Base-by-base conservation (phyloP, 1,139 yeast species). In the Debaryomycetaceae sp. region DNA sequence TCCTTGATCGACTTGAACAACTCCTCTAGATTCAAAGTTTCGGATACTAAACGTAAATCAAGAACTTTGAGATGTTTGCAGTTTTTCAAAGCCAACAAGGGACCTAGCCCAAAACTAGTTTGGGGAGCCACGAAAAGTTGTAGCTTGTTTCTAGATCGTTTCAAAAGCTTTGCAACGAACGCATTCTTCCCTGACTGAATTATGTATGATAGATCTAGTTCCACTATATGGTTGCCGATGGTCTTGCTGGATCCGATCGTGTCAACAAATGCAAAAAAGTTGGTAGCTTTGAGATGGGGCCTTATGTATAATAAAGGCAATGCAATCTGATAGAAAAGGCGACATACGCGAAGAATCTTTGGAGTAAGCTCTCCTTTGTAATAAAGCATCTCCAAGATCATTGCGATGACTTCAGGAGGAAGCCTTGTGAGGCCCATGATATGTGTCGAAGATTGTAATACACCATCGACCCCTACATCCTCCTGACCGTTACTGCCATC, bases 121-220 rank as follows among this genome's bases (percentile, higher is more conserved):
- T 91, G 98, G 1, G 98, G 97, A 0, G 98, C 97, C 6, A 87
- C 80, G 57, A 93, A 90, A 9, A 73, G 69, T 51, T 81, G 76
- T 42, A 93, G 66, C 41, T 75, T 75, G 23, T 74, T 63, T 8
- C 89, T 77, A 45, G 96, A 87, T 39, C 96, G 72, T 56, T 95
- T 79, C 46, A 93, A 67, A 5, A 93, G 60, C 52, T 87, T 84
- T 1, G 97, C 88, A 20, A 93, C 91, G 62, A 76, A 86, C 1
- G 97, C 93, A 65, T 90, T 93, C 59, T 87, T 90, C n/a, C 98
- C 98, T 38, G 89, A 78, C 62, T 93, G 98, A 46, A 89, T 81
- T 43, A 91, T 88, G 45, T 81, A 75, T 7, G 95, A 76, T 40
- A 93, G 69, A 59, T 93, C 95, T 34, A 93, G 69, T 11, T 68